Evolutionary conservation across 1,284 basidiomycete species (phyloP).

Genomic region (Microbotryum silenes-acaulis): DNA sequence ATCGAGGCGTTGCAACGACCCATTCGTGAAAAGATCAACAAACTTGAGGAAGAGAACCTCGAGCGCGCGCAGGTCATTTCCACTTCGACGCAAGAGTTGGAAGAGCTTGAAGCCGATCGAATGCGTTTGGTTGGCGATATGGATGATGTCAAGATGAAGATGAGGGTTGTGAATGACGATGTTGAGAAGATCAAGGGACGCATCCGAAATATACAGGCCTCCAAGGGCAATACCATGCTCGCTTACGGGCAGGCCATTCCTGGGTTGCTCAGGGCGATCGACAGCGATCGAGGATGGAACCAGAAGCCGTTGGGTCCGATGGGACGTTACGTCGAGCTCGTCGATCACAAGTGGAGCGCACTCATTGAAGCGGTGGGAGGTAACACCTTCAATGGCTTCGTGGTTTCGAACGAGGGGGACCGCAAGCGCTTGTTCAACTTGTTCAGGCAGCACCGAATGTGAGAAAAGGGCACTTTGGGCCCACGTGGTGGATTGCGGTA

Average conservation of each 20-base stretch:
- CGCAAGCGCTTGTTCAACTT: constrained; percentile 35
- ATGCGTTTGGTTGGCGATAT: not conserved
- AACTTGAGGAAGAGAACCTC: constrained; percentile 7
- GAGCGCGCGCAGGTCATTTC: not conserved
- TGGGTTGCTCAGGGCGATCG: constrained; percentile 52
- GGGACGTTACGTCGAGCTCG: constrained; percentile 69
- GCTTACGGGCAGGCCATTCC: constrained; percentile 41
- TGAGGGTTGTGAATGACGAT: not conserved
- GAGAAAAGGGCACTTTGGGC: not conserved
- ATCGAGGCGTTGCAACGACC: constrained; percentile 45
- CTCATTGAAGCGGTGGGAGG: constrained; percentile 62
- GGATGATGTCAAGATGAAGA: not conserved
- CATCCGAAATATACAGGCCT: constrained; percentile 32
- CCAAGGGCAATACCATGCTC: constrained; percentile 49
- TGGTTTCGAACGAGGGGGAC: constrained; percentile 67
- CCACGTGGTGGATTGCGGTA: not conserved
- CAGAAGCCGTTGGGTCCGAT: constrained; percentile 75
- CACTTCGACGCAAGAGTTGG: not conserved
- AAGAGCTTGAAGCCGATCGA: constrained; percentile 3
- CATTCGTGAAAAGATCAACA: constrained; percentile 27
- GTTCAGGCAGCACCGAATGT: not conserved
- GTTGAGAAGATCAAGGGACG: not conserved
- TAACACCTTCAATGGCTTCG: constrained; percentile 60
- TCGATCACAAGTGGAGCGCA: constrained; percentile 60
- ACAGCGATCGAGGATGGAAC: constrained; percentile 54